A percentile compares a stretch with the other conserved stretches of the same genome.
Conservation (phyloP, 2,329 filamentous ascomycete genomes). For the Graphilbum fragrans region DNA sequence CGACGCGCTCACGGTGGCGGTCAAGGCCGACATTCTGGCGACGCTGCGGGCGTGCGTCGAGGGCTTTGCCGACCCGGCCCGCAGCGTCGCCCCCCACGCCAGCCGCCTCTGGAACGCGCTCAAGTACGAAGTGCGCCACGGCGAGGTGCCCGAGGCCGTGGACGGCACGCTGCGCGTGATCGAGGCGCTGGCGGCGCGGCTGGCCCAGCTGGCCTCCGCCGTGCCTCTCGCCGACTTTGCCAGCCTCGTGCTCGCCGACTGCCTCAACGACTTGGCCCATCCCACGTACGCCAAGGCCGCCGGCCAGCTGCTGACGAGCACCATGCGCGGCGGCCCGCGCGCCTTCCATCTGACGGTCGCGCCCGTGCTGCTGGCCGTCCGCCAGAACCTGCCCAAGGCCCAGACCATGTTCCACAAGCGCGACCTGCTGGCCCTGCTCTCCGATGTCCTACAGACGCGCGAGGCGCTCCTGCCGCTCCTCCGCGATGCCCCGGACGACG, state of each 20-base stretch:
- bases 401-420: constrained; percentile 36
- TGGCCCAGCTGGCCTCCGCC: constrained; percentile 12
- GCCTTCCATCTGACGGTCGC: constrained; percentile 36
- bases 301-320: constrained; percentile 37
- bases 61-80: constrained; percentile 31
- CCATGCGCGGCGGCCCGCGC: constrained; percentile 32
- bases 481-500: constrained; percentile 3
- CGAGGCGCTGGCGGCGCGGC: constrained; percentile 31
- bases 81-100: constrained; percentile 34
- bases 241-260: constrained; percentile 34
- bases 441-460: constrained; percentile 36
- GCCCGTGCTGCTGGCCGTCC: constrained; percentile 32
- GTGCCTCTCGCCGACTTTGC: constrained; percentile 16
- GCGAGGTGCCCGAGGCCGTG: constrained; percentile 44
- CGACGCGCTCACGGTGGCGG: constrained; percentile 43
- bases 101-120: constrained; percentile 45
- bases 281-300: constrained; percentile 38
- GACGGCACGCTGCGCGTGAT: constrained; percentile 44
- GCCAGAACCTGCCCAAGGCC: constrained; percentile 35
- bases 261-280: constrained; percentile 39
- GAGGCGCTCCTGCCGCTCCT: constrained; percentile 20
- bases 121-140: constrained; percentile 51
- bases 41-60: constrained; percentile 42
- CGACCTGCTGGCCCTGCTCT: constrained; percentile 38
- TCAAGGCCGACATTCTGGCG: constrained; percentile 46